A percentile compares a stretch with the other conserved stretches of the same genome.
Conservation (phyloP, 2,329 filamentous ascomycete genomes). For the Lasiodiplodia sp. region DNA sequence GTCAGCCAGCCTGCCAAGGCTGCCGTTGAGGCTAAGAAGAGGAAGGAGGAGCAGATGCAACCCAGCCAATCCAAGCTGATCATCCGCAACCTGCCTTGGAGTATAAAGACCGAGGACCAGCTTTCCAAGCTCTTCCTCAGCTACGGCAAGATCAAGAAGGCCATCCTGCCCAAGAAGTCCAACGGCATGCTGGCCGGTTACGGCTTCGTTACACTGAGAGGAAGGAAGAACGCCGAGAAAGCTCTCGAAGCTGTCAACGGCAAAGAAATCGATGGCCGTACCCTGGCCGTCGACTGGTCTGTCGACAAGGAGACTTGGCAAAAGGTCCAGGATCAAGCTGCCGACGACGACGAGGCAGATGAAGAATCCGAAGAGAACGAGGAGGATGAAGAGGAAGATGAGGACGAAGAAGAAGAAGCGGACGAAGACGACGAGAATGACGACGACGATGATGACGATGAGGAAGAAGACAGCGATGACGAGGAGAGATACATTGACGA, state of each 20-base stretch:
- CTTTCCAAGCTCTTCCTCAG: conserved; percentile 80
- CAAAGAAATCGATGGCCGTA: conserved; percentile 85
- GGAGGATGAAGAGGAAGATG: conserved; percentile 48
- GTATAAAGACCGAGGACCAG: conserved; percentile 85
- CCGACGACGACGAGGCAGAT: conserved; percentile 51
- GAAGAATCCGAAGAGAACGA: conserved; percentile 48
- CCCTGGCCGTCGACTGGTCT: conserved; percentile 94
- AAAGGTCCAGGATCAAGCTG: conserved; percentile 58
- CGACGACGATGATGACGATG: conserved; percentile 54
- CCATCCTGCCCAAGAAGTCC: conserved; percentile 81
- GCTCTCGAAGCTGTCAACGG: conserved; percentile 87
- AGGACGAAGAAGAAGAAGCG: conserved; percentile 41
- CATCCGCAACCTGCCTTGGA: conserved; percentile 95
- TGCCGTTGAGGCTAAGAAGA: conserved; percentile 67
- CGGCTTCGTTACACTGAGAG: conserved; percentile 88
- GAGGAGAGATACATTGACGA: conserved; percentile 46
- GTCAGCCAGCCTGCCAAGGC: conserved; percentile 53
- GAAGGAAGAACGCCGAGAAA: conserved; percentile 88
- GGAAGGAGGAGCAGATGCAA: conserved; percentile 67
- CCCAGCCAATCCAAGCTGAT: conserved; percentile 77
- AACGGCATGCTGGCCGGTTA: conserved; percentile 78
- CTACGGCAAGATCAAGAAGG: conserved; percentile 90
- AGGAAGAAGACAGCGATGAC: conserved; percentile 48
- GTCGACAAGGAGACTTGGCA: conserved; percentile 91
- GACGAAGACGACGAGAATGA: conserved; percentile 52